Evolutionary conservation across 2,329 filamentous ascomycete genomes (phyloP).

Genomic region (Claviceps spartinae): DNA sequence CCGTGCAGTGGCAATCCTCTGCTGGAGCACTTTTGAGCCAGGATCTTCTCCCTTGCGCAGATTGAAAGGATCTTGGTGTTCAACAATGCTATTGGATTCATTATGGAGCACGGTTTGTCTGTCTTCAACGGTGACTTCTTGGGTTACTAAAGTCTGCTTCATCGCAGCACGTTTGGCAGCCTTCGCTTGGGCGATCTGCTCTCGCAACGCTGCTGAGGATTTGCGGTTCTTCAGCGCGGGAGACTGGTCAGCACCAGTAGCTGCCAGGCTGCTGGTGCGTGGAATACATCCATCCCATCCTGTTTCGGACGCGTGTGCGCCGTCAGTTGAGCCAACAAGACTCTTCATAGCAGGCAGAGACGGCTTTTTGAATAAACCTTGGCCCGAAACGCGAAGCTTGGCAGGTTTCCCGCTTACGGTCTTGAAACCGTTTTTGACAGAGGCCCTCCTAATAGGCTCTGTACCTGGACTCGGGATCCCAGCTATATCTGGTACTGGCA

Average conservation of each 20-base stretch:
- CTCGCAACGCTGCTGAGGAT: constrained; percentile 68
- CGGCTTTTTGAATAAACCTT: constrained; percentile 42
- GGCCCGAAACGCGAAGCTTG: constrained; percentile 38
- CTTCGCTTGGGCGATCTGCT: constrained; percentile 88
- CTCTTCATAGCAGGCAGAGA: constrained; percentile 28
- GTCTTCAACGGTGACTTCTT: constrained; percentile 2
- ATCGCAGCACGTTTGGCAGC: constrained; percentile 54
- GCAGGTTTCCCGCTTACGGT: constrained; percentile 30
- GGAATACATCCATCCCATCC: constrained; percentile 20
- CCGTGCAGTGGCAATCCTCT: constrained; percentile 59
- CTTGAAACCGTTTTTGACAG: constrained; percentile 31
- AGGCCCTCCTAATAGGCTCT: constrained; percentile 10
- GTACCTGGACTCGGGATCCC: constrained; percentile 28
- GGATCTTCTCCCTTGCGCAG: constrained; percentile 43
- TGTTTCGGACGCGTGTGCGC: constrained; percentile 3
- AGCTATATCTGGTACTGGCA: constrained; percentile 11
- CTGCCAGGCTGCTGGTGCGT: constrained; percentile 9
- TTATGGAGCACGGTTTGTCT: constrained; percentile 32
- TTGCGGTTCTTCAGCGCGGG: constrained; percentile 31
- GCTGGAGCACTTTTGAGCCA: constrained; percentile 54
- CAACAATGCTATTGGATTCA: constrained; percentile 35
- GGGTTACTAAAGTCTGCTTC: constrained; percentile 17
- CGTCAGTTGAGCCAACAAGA: constrained; percentile 5
- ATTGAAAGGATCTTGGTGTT: constrained; percentile 55
- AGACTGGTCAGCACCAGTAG: constrained; percentile 8